A percentile compares a stretch with the other conserved stretches of the same genome.
phyloP scores from a whole-genome alignment of 2,329 filamentous ascomycete species.

The Fusarium nisikadoi region DNA sequence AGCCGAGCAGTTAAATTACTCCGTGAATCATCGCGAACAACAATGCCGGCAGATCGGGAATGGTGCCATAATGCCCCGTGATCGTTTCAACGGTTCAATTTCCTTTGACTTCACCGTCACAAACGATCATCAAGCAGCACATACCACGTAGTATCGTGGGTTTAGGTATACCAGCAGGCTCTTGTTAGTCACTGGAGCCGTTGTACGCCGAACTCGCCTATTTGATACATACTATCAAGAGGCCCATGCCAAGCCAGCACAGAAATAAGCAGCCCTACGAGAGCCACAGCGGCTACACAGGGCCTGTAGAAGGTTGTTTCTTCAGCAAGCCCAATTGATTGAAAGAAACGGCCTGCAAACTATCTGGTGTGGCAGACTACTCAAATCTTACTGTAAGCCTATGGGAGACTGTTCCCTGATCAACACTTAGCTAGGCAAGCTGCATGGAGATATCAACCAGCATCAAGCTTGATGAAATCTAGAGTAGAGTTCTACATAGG shows the following conservation, averaged over 20 bases:
- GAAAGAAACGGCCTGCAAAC: not conserved
- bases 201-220: constrained; percentile 34
- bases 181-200: constrained; percentile 1
- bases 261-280: constrained; percentile 38
- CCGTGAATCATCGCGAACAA: not conserved
- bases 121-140: constrained; percentile 14
- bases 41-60: constrained; percentile 14
- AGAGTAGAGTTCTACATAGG: not conserved
- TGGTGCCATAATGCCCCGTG: constrained; percentile 33
- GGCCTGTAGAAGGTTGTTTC: not conserved
- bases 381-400: not conserved
- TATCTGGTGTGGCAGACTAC: constrained; percentile 1
- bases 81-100: constrained; percentile 28
- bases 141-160: constrained; percentile 17
- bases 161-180: not conserved
- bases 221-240: constrained; percentile 8
- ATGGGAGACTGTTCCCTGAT: constrained; percentile 2
- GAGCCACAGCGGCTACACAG: constrained; percentile 31
- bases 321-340: not conserved
- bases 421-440: not conserved
- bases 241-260: constrained; percentile 16
- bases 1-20: not conserved
- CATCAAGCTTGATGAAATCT: not conserved
- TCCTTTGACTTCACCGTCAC: constrained; percentile 17
- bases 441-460: not conserved